A percentile compares a stretch with the other conserved stretches of the same genome.
phyloP scores from a whole-genome alignment of 495 filamentous ascomycete species.

The Penicillium parvum region DNA sequence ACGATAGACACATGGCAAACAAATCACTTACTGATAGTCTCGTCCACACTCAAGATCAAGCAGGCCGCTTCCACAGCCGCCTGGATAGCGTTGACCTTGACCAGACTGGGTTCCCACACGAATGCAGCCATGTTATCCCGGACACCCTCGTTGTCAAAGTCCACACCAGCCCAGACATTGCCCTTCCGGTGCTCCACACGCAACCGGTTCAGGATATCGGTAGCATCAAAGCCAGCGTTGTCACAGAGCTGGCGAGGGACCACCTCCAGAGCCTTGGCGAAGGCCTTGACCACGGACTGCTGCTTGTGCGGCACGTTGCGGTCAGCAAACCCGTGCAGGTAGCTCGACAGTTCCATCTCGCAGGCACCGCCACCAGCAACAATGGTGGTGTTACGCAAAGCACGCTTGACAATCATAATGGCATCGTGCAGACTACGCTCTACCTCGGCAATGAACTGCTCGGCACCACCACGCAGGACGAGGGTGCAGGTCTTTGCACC shows the following conservation, averaged over 20 bases:
- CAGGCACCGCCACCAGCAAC: slow-evolving; percentile 92
- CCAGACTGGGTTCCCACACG: slow-evolving; percentile 93
- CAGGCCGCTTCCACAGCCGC: slow-evolving; percentile 92
- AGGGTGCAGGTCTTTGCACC: slow-evolving; percentile 95
- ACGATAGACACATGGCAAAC: neutral
- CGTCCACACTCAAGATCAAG: slow-evolving; percentile 92
- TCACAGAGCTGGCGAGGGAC: slow-evolving; percentile 96
- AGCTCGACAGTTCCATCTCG: slow-evolving; percentile 95
- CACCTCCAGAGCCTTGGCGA: slow-evolving; percentile 94
- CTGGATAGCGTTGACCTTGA: slow-evolving; percentile 97
- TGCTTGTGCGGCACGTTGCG: slow-evolving; percentile 91
- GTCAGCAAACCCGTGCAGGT: slow-evolving; percentile 88
- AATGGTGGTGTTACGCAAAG: slow-evolving; percentile 87
- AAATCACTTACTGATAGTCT: slow-evolving; percentile 74
- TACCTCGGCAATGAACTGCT: slow-evolving; percentile 98
- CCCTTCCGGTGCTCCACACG: slow-evolving; percentile 92
- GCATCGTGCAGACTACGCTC: slow-evolving; percentile 96
- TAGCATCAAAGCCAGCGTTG: slow-evolving; percentile 97
- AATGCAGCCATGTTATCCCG: slow-evolving; percentile 88
- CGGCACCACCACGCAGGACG: slow-evolving; percentile 89
- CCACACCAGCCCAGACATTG: slow-evolving; percentile 90
- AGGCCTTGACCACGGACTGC: slow-evolving; percentile 94
- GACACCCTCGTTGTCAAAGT: slow-evolving; percentile 88
- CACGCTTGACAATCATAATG: slow-evolving; percentile 99
- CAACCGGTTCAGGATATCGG: slow-evolving; percentile 91